A percentile compares a stretch with the other conserved stretches of the same genome.
Evolutionary conservation across 23 red algal genomes (phyloP).

Genomic region (Cyanidiococcus yangmingshanensis): DNA sequence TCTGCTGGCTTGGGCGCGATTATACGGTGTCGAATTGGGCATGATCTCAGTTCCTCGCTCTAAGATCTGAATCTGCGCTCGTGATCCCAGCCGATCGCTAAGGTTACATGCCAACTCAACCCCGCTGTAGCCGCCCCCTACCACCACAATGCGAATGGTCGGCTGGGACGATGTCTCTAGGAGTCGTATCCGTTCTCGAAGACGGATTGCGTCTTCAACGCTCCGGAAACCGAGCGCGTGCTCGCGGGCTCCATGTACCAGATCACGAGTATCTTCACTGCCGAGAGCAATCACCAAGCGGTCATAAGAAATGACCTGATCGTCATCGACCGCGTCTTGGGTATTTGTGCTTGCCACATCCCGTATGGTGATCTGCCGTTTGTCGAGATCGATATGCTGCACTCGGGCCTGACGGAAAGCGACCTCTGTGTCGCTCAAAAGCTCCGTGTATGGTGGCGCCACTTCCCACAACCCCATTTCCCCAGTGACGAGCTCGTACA

Average conservation of each 20-base stretch:
- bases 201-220: conserved; percentile 32
- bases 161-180: conserved; percentile 13
- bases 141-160: conserved; percentile 45
- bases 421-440: conserved; percentile 49
- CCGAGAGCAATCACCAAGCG: conserved; percentile 66
- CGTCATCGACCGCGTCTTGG: background rate
- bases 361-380: conserved; percentile 19
- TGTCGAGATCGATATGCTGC: conserved; percentile 38
- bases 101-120: conserved; percentile 83
- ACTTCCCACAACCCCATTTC: conserved; percentile 75
- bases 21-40: conserved; percentile 29
- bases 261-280: conserved; percentile 18
- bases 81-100: conserved; percentile 46
- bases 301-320: conserved; percentile 41
- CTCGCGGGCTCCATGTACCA: conserved; percentile 48
- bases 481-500: conserved; percentile 78
- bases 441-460: conserved; percentile 55
- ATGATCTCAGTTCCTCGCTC: conserved; percentile 46
- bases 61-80: conserved; percentile 55
- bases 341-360: conserved; percentile 12
- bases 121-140: conserved; percentile 71
- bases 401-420: conserved; percentile 43
- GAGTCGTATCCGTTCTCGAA: conserved; percentile 27
- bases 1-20: conserved; percentile 28
- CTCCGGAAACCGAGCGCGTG: conserved; percentile 19